A percentile compares a stretch with the other conserved stretches of the same genome.
Conservation (phyloP, 140 eudicot genomes). For the Cichorium intybus region DNA sequence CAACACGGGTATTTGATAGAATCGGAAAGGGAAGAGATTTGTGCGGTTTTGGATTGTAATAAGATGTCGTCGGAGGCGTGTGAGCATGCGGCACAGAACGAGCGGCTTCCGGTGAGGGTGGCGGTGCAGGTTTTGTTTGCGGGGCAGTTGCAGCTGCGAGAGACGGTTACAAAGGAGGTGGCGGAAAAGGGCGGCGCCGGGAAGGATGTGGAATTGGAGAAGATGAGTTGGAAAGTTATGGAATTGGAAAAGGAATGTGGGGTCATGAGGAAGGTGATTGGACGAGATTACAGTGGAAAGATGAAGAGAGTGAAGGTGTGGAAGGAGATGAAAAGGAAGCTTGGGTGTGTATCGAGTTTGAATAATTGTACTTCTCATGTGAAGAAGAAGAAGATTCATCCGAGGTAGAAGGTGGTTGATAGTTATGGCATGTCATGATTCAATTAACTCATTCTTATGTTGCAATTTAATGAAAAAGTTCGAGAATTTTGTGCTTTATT, state of each 20-base stretch:
- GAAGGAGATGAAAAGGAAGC: constrained; percentile 76
- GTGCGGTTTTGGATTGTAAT: constrained; percentile 59
- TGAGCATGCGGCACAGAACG: constrained; percentile 68
- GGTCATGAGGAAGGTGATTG: constrained; percentile 54
- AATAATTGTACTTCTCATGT: constrained; percentile 52
- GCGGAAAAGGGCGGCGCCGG: constrained; percentile 5
- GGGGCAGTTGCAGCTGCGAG: constrained; percentile 58
- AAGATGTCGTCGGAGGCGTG: constrained; percentile 63
- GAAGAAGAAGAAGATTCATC: constrained; percentile 57
- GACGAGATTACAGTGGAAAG: constrained; percentile 27
- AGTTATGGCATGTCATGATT: no score
- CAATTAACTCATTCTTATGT: no score
- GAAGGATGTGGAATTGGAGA: constrained; percentile 45
- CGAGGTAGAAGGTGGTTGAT: constrained; percentile 26
- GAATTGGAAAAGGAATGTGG: constrained; percentile 64
- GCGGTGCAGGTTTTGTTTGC: constrained; percentile 60
- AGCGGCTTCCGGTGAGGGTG: constrained; percentile 55
- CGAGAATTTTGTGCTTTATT: no score
- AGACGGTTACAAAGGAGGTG: constrained; percentile 40
- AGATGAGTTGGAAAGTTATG: constrained; percentile 48
- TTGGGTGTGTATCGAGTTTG: constrained; percentile 51
- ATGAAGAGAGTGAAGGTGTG: constrained; percentile 39
- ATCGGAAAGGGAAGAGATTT: constrained; percentile 50
- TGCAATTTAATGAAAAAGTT: no score
- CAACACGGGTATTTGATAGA: constrained; percentile 61